These are phyloP conservation scores for Plasmodium malariae DNA, from an alignment of 169 alveolate species.

Conservation along the genomic window DNA sequence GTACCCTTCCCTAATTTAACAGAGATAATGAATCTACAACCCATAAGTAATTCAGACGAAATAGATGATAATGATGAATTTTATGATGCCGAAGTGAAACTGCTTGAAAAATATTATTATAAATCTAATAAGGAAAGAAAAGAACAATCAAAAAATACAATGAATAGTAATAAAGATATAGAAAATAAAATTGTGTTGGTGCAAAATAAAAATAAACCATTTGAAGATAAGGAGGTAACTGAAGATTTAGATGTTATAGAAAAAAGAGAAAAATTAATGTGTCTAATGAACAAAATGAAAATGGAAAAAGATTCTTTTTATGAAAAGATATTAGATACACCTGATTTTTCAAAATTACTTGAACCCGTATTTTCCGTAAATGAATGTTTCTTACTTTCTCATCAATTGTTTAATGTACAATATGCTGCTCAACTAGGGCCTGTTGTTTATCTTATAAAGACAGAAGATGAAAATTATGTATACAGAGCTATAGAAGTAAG, in stretches of 20 bases:
- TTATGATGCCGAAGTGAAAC: constrained; percentile 64
- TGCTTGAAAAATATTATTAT: constrained; percentile 31
- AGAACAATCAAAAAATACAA: neutral
- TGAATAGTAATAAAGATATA: neutral
- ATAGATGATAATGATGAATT: constrained; percentile 62
- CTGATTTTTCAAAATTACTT: constrained; percentile 60
- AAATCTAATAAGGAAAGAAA: neutral
- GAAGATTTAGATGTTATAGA: constrained; percentile 3
- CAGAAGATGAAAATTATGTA: constrained; percentile 64
- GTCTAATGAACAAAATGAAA: constrained; percentile 53
- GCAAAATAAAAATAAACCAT: neutral
- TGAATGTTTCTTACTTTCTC: constrained; percentile 61
- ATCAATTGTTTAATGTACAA: constrained; percentile 62
- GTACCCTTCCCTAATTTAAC: constrained; percentile 58
- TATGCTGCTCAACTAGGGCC: constrained; percentile 75
- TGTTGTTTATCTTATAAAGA: constrained; percentile 59
- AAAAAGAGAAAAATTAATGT: constrained; percentile 50
- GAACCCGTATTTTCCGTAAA: constrained; percentile 63
- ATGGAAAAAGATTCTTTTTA: constrained; percentile 62
- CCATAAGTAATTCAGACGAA: constrained; percentile 50
- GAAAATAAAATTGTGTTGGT: constrained; percentile 4
- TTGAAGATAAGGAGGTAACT: neutral
- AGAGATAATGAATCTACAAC: constrained; percentile 48
- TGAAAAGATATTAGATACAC: constrained; percentile 55
- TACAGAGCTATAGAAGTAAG: constrained; percentile 73